These are phyloP conservation scores for Boletus rubroflammeus DNA, from an alignment of 768 basidiomycete species.

Conservation along the genomic window DNA sequence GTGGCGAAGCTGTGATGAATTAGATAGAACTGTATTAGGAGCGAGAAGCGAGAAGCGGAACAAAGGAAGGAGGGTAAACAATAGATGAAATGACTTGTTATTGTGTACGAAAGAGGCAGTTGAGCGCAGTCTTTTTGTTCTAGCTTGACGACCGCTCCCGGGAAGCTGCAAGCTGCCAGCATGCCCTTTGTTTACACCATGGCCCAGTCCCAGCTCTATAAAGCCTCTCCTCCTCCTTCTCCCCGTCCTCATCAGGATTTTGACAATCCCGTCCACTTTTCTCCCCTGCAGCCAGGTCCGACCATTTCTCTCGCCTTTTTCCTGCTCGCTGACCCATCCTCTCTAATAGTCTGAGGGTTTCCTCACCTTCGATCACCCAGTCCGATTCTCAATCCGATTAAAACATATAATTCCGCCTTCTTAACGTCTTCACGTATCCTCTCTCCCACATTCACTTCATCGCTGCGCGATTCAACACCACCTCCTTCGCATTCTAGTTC, in stretches of 20 bases:
- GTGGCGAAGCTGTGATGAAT: conserved; percentile 20
- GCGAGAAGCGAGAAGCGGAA: conserved; percentile 17
- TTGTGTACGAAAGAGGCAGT: conserved; percentile 31
- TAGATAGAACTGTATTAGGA: conserved; percentile 10
- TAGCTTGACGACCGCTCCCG: conserved; percentile 29
- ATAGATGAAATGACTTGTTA: conserved; percentile 21
- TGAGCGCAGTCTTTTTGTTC: conserved; percentile 30
- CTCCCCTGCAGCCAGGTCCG: conserved; percentile 30
- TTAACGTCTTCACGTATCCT: conserved; percentile 26
- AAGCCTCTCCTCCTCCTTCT: conserved; percentile 11
- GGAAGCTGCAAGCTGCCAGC: too few species aligned
- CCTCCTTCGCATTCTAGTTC: conserved; percentile 21
- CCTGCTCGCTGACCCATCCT: conserved; percentile 7
- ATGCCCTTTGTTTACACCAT: conserved; percentile 7
- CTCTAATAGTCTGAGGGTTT: conserved; percentile 29
- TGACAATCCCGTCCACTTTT: conserved; percentile 31
- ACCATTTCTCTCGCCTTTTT: not conserved
- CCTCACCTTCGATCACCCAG: conserved; percentile 21
- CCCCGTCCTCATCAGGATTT: conserved; percentile 29
- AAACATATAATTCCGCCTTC: conserved; percentile 5
- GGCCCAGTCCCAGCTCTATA: conserved; percentile 21
- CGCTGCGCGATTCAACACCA: conserved; percentile 34
- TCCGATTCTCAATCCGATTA: conserved; percentile 25
- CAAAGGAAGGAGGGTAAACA: conserved; percentile 16
- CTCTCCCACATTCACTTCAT: conserved; percentile 24